Base-by-base conservation (phyloP, 73 alveolate species). In the Loxodes magnus region DNA sequence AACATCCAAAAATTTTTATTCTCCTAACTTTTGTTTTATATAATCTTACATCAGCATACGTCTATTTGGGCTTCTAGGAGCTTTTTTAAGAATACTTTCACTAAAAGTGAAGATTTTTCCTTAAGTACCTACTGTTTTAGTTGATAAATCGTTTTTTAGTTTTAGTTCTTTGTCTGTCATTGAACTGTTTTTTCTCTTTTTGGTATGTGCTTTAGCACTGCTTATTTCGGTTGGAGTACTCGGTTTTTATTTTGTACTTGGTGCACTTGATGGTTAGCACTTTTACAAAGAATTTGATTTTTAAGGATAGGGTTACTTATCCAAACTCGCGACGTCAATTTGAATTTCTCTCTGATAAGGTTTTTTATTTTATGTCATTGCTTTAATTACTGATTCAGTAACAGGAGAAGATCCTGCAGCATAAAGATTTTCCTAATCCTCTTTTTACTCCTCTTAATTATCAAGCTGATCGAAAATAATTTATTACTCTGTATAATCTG, bases 21-120 rank as follows among this genome's bases (percentile, higher is more conserved):
- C 59, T 2, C 59, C 59, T 22, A 46, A 23, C 2, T 46, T 46
- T 10, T 9, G 51, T 46, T 41, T 17, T 12, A 46, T 10, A 2
- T 25, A 46, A 19, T 46, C 59, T 25, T 41, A 37, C 16, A 46
- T 25, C 46, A 46, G 39, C 59, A 46, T 46, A 7, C 43, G 59
- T 3, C 59, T 46, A 2, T 25, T 46, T 0, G 59, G 59, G 27
- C 43, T 25, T n/a, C 26, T 46, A 10, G 59, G 59, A 2, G 43
- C 22, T 46, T 46, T 9, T 2, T 46, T 46, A 14, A 46, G 27
- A 5, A 46, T 7, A 2, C 59, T 46, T 46, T 46, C 59, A 10
- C 43, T 25, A 46, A 46, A 46, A 0, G 46, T 46, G 17, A 46
- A 46, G 26, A n/a, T 14, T 2, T 41, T 16, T 1, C 27, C n/a